Percentiles rank a stretch among this genome's conserved stretches.
Evolutionary conservation across 306 rosid species (phyloP).

Genomic region (Cucurbita argyrosperma): DNA sequence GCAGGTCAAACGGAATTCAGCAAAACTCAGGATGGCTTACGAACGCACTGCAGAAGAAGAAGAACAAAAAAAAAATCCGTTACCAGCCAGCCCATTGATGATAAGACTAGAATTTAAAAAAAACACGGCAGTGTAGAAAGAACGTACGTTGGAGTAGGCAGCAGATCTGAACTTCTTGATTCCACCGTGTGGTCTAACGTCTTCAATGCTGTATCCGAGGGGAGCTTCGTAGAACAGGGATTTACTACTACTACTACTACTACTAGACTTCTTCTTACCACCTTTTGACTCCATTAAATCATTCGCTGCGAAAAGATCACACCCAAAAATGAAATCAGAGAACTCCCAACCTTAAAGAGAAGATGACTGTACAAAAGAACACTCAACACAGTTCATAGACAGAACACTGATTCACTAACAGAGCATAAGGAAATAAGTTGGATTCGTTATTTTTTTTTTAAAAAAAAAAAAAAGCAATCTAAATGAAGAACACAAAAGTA

Average conservation of each 20-base stretch:
- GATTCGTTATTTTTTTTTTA: too few species aligned
- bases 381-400: neutral
- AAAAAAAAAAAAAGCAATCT: neutral
- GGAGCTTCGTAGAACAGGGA: conserved; percentile 82
- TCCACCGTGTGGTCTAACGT: conserved; percentile 93
- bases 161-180: conserved; percentile 92
- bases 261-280: conserved; percentile 79
- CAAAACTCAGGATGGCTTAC: conserved; percentile 72
- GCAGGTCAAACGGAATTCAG: conserved; percentile 14
- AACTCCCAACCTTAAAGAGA: neutral
- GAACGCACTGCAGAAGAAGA: conserved; percentile 56
- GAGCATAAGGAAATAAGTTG: neutral
- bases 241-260: conserved; percentile 38
- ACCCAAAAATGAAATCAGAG: neutral
- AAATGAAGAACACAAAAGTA: neutral
- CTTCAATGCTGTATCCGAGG: conserved; percentile 92
- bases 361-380: neutral
- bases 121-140: neutral
- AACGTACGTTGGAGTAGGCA: conserved; percentile 94
- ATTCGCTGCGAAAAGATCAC: conserved; percentile 24
- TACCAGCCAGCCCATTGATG: neutral
- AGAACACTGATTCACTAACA: neutral
- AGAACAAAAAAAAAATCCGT: neutral
- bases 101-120: neutral
- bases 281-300: conserved; percentile 92